Evolutionary conservation across 768 basidiomycete species (phyloP), one percentile per base, ranked within the genome.

Genomic region (Gautieria morchelliformis): DNA sequence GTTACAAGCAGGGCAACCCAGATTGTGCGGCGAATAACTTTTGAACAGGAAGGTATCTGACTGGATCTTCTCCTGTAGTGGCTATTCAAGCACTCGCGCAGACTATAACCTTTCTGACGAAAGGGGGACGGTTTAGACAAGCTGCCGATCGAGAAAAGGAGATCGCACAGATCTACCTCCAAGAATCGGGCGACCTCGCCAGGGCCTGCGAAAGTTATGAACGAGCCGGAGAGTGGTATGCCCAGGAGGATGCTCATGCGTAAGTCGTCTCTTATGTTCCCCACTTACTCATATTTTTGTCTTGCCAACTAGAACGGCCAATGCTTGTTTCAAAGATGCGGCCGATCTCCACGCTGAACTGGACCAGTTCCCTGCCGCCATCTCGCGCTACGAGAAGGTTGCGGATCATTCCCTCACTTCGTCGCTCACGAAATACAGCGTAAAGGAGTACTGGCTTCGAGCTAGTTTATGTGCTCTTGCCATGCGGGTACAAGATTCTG

Each of bases 111-210:
- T 84, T 90, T 66, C 81, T 96, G 47, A 89, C 89, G 10, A 71
- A 88, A 62, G 76, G 77, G 30, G 96, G 96, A 52, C 84, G 93
- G 57, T 99, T 98, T 77, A 77, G 96, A 52, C 96, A 99, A 70
- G 96, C 96, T 20, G 96, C 95, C 6, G 96, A 99, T 70, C 77
- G 96, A 64, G 93, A 97, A 78, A 98, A 95, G 72, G 89, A 98
- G 74, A 94, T 97, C 62, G 96, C 85, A 3, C 86, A 91, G 67
- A 93, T 97, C 61, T 86, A 92, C 71, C 79, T 93, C n/a, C 84
- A 89, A 60, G 89, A 92, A 62, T 72, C 76, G 44, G 75, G 83
- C 63, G 89, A 96, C 69, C 73, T 94, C 33, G 79, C 80, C 14
- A 87, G 84, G 64, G 93, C 93, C 54, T 90, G 91, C 66, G 93